phyloP scores from a whole-genome alignment of 257 asterid genomes.

The Primulina huaijiensis region DNA sequence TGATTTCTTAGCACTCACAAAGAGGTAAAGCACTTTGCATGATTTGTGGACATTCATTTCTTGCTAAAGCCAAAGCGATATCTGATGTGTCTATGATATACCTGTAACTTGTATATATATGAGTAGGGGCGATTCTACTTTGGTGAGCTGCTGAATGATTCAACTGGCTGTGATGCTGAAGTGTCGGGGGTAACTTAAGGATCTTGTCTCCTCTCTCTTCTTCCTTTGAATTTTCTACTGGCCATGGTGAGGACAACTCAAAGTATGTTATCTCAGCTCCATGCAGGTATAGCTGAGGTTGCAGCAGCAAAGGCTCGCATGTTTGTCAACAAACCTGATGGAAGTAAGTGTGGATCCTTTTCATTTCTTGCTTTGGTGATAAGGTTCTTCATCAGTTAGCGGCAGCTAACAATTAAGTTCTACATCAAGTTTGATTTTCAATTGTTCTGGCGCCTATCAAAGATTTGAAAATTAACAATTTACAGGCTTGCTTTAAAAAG shows the following conservation, averaged over 20 bases:
- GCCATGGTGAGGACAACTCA: conserved; percentile 27
- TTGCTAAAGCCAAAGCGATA: conserved; percentile 5
- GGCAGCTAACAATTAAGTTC: conserved; percentile 4
- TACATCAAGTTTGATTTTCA: conserved; percentile 1
- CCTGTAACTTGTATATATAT: conserved; percentile 10
- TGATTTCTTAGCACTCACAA: conserved; percentile 8
- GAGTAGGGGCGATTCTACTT: conserved; percentile 95
- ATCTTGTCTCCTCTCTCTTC: conserved; percentile 20
- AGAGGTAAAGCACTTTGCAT: conserved; percentile 7
- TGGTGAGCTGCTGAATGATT: conserved; percentile 64
- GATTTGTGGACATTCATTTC: conserved; percentile 3
- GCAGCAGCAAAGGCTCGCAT: conserved; percentile 99
- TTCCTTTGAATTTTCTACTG: conserved; percentile 17
- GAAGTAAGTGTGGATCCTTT: conserved; percentile 55
- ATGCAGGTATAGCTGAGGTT: conserved; percentile 94
- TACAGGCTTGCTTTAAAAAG: background rate
- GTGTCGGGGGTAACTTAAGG: conserved; percentile 62
- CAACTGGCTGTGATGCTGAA: conserved; percentile 79
- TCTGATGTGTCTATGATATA: conserved; percentile 8
- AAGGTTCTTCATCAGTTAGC: background rate
- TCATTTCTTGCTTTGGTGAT: conserved; percentile 12
- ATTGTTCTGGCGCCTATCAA: background rate
- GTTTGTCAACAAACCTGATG: conserved; percentile 96
- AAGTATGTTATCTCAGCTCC: conserved; percentile 65
- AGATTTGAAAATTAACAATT: conserved; percentile 1